phyloP scores from a whole-genome alignment of 805 yeast genomes.

The Nakazawaea populi region DNA sequence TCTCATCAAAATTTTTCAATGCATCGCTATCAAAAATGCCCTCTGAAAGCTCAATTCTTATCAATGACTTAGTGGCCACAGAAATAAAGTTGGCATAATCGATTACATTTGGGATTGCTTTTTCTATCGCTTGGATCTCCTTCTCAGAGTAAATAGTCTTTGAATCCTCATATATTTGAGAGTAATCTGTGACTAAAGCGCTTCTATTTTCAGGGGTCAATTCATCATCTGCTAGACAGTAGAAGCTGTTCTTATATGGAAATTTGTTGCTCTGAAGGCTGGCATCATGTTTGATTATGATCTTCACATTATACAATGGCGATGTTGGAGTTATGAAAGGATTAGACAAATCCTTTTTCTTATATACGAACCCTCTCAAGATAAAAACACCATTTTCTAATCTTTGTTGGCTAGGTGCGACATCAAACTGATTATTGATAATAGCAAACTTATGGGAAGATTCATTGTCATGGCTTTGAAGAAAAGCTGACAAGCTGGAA shows the following conservation, averaged over 20 bases:
- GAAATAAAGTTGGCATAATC: constrained; percentile 10
- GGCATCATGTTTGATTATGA: constrained; percentile 4
- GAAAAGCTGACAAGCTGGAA: constrained; percentile 15
- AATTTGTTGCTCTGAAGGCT: background rate
- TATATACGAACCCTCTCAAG: constrained; percentile 6
- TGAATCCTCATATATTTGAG: background rate
- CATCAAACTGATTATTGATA: constrained; percentile 29
- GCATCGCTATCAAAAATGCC: constrained; percentile 20
- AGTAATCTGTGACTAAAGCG: constrained; percentile 9
- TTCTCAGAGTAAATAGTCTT: background rate
- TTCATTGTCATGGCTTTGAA: constrained; percentile 11
- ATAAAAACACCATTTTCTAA: background rate
- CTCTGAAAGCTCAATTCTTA: constrained; percentile 6
- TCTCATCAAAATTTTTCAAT: constrained; percentile 27
- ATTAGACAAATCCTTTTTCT: background rate
- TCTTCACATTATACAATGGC: constrained; percentile 9
- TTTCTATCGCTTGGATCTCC: constrained; percentile 15
- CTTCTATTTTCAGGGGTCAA: constrained; percentile 8
- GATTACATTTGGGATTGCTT: constrained; percentile 2
- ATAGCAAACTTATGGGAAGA: constrained; percentile 23
- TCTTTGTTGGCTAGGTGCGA: constrained; percentile 27
- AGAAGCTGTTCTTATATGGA: constrained; percentile 12
- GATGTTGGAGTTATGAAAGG: constrained; percentile 2
- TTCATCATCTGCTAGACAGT: constrained; percentile 7
- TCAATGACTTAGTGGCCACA: background rate